phyloP scores from a whole-genome alignment of 371 early-diverging fungal species.

The Mucor saturninus region DNA sequence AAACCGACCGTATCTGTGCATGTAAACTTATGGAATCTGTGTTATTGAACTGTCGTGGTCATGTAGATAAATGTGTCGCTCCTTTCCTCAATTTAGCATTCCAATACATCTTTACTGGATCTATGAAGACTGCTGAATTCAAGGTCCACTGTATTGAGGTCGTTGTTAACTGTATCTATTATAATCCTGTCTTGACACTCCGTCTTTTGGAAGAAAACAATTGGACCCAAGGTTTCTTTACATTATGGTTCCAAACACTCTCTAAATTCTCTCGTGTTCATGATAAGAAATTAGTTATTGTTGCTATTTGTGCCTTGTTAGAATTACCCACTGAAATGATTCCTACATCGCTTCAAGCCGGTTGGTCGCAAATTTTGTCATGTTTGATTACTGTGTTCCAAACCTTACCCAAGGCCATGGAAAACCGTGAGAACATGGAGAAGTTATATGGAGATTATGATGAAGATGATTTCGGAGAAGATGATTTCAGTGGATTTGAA shows the following conservation, averaged over 20 bases:
- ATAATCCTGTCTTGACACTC: slow-evolving; percentile 81
- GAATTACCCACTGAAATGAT: slow-evolving; percentile 73
- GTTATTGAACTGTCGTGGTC: slow-evolving; percentile 78
- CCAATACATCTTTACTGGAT: slow-evolving; percentile 64
- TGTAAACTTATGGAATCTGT: slow-evolving; percentile 82
- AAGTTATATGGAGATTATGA: slow-evolving; percentile 68
- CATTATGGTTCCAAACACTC: slow-evolving; percentile 76
- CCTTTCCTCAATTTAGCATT: slow-evolving; percentile 73
- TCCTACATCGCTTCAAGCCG: slow-evolving; percentile 72
- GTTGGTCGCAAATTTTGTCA: slow-evolving; percentile 74
- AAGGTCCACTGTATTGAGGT: slow-evolving; percentile 66
- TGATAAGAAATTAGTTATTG: slow-evolving; percentile 89
- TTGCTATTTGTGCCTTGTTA: slow-evolving; percentile 78
- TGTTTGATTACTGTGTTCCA: slow-evolving; percentile 71
- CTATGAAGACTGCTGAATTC: slow-evolving; percentile 61
- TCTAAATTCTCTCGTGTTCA: slow-evolving; percentile 82
- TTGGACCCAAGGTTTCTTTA: slow-evolving; percentile 81
- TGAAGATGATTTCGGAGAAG: slow-evolving; percentile 65
- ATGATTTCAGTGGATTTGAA: slow-evolving; percentile 49
- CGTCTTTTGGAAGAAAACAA: slow-evolving; percentile 76
- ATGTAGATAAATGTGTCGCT: slow-evolving; percentile 65
- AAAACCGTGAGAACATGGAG: slow-evolving; percentile 70
- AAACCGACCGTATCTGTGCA: slow-evolving; percentile 75
- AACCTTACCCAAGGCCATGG: slow-evolving; percentile 77
- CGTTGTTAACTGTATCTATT: slow-evolving; percentile 82